Conservation (phyloP, 805 yeast genomes). For the Isabelozyma pseudorhagii region DNA sequence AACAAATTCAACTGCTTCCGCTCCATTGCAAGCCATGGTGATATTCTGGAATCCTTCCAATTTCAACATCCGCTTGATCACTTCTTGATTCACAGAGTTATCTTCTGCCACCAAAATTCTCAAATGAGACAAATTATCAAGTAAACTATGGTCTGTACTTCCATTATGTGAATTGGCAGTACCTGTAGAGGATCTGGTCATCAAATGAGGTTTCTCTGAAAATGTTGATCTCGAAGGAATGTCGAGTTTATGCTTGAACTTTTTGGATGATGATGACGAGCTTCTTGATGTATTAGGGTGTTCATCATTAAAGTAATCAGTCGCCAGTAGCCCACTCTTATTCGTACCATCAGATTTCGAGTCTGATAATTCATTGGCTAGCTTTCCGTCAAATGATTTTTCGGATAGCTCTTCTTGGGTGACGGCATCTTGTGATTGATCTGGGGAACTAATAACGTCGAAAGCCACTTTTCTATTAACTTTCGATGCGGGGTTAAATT, state of each 20-base stretch:
- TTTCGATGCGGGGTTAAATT: conserved; percentile 55
- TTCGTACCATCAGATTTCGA: not conserved
- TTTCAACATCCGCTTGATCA: conserved; percentile 80
- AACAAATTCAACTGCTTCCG: conserved; percentile 75
- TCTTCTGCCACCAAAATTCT: conserved; percentile 89
- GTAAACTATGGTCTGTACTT: conserved; percentile 12
- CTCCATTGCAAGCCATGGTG: conserved; percentile 84
- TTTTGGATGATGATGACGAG: not conserved
- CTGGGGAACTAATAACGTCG: conserved; percentile 10
- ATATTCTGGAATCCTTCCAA: conserved; percentile 76
- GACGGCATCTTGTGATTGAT: not conserved
- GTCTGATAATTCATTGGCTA: too few species aligned
- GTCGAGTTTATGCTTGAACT: conserved; percentile 1
- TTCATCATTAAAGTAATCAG: not conserved
- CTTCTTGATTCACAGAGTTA: conserved; percentile 91
- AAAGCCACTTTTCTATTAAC: conserved; percentile 51
- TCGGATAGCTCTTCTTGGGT: not conserved
- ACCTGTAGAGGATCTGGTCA: conserved; percentile 49
- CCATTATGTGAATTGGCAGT: conserved; percentile 38
- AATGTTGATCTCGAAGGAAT: conserved; percentile 8
- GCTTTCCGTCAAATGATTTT: too few species aligned
- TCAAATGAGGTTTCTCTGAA: conserved; percentile 43
- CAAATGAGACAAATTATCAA: conserved; percentile 28
- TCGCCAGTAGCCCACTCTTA: not conserved
- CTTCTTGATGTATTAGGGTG: not conserved